These are phyloP conservation scores for Pedinophyceae sp. DNA, from an alignment of 139 green algal species.

Conservation along the genomic window DNA sequence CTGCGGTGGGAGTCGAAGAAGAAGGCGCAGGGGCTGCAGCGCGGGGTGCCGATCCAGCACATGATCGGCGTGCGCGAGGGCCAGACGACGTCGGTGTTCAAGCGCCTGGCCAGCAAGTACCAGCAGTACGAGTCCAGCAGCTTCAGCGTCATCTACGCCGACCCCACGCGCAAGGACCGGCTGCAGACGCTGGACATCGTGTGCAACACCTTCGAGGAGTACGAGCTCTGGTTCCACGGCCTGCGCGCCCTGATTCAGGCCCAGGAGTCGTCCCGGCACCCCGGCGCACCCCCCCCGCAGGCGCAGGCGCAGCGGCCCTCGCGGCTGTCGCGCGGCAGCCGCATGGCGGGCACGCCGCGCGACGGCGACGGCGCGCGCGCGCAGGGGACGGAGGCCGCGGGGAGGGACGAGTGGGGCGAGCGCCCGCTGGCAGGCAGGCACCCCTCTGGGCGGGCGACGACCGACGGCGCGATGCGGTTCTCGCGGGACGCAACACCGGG, in stretches of 20 bases:
- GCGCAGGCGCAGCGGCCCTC: too few relatives aligned
- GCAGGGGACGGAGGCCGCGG: too few relatives aligned
- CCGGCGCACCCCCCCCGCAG: too few relatives aligned
- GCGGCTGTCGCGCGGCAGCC: too few relatives aligned
- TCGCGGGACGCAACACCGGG: too few relatives aligned
- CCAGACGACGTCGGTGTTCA: neutral
- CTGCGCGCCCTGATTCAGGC: neutral
- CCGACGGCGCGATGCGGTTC: too few relatives aligned
- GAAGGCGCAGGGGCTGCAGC: neutral
- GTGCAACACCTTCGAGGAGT: neutral
- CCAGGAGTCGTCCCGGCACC: too few relatives aligned
- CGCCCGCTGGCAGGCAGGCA: too few relatives aligned
- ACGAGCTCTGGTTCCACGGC: neutral
- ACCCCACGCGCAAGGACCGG: neutral
- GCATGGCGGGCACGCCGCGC: too few relatives aligned
- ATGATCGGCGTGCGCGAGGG: neutral
- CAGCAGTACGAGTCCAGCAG: neutral
- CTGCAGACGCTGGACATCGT: neutral
- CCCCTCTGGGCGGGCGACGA: too few relatives aligned
- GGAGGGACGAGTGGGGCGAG: too few relatives aligned
- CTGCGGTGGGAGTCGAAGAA: neutral
- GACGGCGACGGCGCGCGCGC: too few relatives aligned
- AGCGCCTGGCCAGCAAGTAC: neutral
- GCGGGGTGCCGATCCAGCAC: neutral
- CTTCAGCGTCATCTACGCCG: neutral